Base-by-base conservation (phyloP, 2,329 filamentous ascomycete genomes). In the Sclerotinia nivalis region DNA sequence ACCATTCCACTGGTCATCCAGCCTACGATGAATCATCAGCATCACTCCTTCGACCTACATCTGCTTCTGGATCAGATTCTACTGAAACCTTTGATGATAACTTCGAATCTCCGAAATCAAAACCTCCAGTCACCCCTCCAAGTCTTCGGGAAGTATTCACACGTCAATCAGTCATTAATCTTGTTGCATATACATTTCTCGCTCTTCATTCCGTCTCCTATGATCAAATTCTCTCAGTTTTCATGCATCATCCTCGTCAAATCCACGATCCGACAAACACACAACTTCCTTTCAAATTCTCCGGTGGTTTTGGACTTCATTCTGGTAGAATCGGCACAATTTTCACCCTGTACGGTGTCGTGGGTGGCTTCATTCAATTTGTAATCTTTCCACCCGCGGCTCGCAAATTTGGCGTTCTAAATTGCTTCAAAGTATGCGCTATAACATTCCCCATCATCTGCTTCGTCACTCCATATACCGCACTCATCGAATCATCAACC, bases 191-290 rank as follows among this genome's bases (percentile, higher is more conserved):
- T 80, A 91, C 91, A 1, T 84, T 96, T 64, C 84, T 98, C 25
- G 91, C 93, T 0, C 85, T 96, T 62, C 93, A 97, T 80, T 89
- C 88, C 0, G 88, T 96, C 52, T 89, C 93, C 0, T 97, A 89
- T 77, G 95, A 98, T 80, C 93, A 97, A 77, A 84, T 95, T 2
- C 86, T 98, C 1, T 92, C 93, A 4, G 93, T 97, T 0, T 97
- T 97, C 79, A 86, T 97, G 76, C 92, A 97, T 80, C 91, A 93
- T 73, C 90, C 91, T 0, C 80, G 80, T 0, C 84, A 89, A 74
- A 77, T 84, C 6, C 80, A 83, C 6, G 80, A 86, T 0, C 81
- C 85, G 0, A 82, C 88, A 15, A 88, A 88, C 75, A 87, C 84
- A 0, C 81, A 84, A 2, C 84, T 93, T 0, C 94, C 94, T 0